Percentiles rank a stretch among this genome's conserved stretches.
Evolutionary conservation across 2,329 filamentous ascomycete species (phyloP).

Genomic region (Colletotrichum sp.): DNA sequence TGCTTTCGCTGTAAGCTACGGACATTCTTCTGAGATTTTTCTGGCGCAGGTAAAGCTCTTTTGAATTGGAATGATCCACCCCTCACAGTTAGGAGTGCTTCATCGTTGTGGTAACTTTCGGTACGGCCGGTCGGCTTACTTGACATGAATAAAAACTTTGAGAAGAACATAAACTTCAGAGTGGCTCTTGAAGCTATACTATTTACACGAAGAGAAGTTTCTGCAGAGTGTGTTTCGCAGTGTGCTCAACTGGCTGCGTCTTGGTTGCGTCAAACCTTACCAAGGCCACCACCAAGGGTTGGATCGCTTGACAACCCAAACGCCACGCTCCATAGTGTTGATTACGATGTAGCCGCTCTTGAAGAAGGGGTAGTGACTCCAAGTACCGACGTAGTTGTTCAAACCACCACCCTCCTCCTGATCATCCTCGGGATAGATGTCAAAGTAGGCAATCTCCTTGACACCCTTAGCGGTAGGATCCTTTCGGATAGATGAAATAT

Average conservation of each 20-base stretch:
- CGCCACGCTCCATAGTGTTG: slow-evolving; percentile 53
- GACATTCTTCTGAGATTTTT: no score
- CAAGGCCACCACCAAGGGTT: slow-evolving; percentile 16
- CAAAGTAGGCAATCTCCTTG: slow-evolving; percentile 35
- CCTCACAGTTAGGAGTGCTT: no score
- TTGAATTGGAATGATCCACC: no score
- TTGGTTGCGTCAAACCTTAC: not conserved
- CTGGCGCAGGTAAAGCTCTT: no score
- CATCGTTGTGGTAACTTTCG: no score
- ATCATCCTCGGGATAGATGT: slow-evolving; percentile 21
- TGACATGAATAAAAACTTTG: not conserved
- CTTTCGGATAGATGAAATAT: slow-evolving; percentile 36
- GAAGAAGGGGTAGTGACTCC: slow-evolving; percentile 50
- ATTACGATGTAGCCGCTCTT: slow-evolving; percentile 43
- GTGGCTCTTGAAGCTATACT: not conserved
- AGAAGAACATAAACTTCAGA: not conserved
- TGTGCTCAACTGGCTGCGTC: not conserved
- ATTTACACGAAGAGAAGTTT: not conserved
- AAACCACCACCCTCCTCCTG: slow-evolving; percentile 15
- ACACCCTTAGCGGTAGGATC: slow-evolving; percentile 50
- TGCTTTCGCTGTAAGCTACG: no score
- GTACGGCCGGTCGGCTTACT: not conserved
- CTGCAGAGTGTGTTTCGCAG: not conserved
- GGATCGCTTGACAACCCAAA: slow-evolving; percentile 37
- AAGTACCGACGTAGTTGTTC: slow-evolving; percentile 45